Evolutionary conservation across 768 basidiomycete genomes (phyloP), one percentile per base, ranked within the genome.

Genomic region (Russula olivacea): DNA sequence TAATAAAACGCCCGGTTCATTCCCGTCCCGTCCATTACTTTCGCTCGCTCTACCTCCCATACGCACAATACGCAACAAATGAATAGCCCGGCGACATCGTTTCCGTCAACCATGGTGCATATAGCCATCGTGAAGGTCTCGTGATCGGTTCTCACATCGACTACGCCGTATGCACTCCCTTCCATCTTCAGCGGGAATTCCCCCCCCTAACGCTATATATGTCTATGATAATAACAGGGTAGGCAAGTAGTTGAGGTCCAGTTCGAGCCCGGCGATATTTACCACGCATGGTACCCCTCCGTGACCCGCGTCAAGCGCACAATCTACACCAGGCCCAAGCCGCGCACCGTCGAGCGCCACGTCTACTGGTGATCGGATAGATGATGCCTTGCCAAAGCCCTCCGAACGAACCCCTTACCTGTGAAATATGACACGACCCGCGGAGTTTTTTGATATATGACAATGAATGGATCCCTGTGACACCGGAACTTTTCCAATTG

Each of bases 201-300:
- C 19, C 19, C 5, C 7, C 4, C 4, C 36, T 48, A 21, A 45
- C 21, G 34, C 11, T 34, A 34, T 34, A 0, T n/a, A n/a, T n/a
- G n/a, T n/a, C 2, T 4, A 0, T 48, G 28, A 19, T 19, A 36
- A 36, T 12, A 36, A 8, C 66, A 93, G 91, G 91, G 90, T 58
- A 86, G 89, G 61, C 88, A 89, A 76, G 80, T 92, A 68, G 76
- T 93, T 65, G 88, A 91, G 71, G 87, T 93, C 34, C 90, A 89
- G 71, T 82, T 93, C 61, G 89, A 91, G 61, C 75, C 80, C 17
- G 77, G 79, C 32, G 83, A 88, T 59, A 70, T 89, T 59, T 88
- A 86, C 80, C 76, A 86, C 59, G 85, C 87, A 49, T 88, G 83
- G 85, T 86, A 87, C 71, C 91, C 89, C n/a, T 78, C 82, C 50